Evolutionary conservation across 345 rosid species (phyloP).

Genomic region (Populus euphratica): DNA sequence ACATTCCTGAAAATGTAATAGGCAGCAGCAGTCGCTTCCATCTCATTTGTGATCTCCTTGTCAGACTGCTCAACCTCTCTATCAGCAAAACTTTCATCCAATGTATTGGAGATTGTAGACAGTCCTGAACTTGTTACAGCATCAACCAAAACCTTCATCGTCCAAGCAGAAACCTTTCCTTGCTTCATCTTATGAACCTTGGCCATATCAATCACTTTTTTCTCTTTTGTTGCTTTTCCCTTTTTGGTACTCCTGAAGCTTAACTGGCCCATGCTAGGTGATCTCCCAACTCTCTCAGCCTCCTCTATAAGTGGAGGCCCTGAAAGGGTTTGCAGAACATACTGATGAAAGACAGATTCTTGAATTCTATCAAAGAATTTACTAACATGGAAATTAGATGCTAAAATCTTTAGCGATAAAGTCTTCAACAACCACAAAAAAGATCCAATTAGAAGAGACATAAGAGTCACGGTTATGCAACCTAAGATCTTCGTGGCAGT

Average conservation of each 20-base stretch:
- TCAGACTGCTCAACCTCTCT: constrained; percentile 41
- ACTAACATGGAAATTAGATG: constrained; percentile 75
- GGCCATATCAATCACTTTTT: constrained; percentile 73
- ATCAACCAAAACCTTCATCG: constrained; percentile 79
- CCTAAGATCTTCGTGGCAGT: constrained; percentile 41
- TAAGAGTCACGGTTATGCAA: constrained; percentile 58
- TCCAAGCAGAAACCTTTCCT: constrained; percentile 89
- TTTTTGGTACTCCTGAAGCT: constrained; percentile 49
- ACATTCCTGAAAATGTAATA: constrained; percentile 60
- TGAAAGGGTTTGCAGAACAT: constrained; percentile 66
- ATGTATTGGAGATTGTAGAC: constrained; percentile 60
- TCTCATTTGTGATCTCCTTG: constrained; percentile 66
- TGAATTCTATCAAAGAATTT: constrained; percentile 87
- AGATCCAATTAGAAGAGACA: constrained; percentile 55
- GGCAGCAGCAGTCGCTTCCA: constrained; percentile 78
- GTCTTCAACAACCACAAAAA: constrained; percentile 70
- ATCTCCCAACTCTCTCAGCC: constrained; percentile 49
- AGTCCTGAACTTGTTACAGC: constrained; percentile 62
- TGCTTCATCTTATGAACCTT: constrained; percentile 66
- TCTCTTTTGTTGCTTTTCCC: constrained; percentile 41
- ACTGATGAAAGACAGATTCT: constrained; percentile 81
- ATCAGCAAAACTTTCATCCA: constrained; percentile 48
- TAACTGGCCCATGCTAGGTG: constrained; percentile 43
- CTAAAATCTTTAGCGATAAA: constrained; percentile 63
- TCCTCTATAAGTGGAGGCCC: constrained; percentile 76